Evolutionary conservation across 139 green algal genomes (phyloP).

Genomic region (Chlorella sorokiniana): DNA sequence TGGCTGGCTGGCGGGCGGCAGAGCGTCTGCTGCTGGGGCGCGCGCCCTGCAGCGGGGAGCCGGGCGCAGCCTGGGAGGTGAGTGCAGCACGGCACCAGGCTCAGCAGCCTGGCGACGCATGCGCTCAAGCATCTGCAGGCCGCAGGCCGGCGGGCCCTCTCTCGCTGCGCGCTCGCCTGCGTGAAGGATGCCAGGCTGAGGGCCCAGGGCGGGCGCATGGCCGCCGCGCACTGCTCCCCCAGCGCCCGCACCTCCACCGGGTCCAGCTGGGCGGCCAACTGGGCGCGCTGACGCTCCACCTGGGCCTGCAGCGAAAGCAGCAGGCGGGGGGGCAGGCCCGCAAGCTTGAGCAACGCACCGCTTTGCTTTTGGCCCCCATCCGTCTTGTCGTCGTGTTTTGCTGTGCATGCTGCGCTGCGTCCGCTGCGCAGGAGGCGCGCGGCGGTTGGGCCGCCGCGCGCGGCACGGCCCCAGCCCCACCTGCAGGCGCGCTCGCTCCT

Average conservation of each 20-base stretch:
- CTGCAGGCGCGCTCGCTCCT: slow-evolving; percentile 2
- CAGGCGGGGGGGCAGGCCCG: not conserved
- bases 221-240: slow-evolving; percentile 16
- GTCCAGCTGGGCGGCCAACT: slow-evolving; percentile 19
- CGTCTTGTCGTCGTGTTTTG: too few species aligned
- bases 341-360: too few species aligned
- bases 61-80: too few species aligned
- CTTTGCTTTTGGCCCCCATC: too few species aligned
- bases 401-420: too few species aligned
- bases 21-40: not conserved
- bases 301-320: too few species aligned
- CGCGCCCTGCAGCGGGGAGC: not conserved
- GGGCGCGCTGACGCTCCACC: slow-evolving; percentile 20
- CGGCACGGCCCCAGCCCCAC: not conserved
- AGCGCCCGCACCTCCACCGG: slow-evolving; percentile 8
- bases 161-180: not conserved
- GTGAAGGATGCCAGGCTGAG: slow-evolving; percentile 10
- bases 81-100: not conserved
- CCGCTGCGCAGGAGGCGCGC: not conserved
- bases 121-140: too few species aligned
- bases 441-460: not conserved
- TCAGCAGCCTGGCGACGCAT: not conserved
- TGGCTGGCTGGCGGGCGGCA: not conserved
- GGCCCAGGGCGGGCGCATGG: slow-evolving; percentile 23
- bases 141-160: too few species aligned